Conservation (phyloP, 2,329 filamentous ascomycete genomes). For the Diaporthe citriasiana region DNA sequence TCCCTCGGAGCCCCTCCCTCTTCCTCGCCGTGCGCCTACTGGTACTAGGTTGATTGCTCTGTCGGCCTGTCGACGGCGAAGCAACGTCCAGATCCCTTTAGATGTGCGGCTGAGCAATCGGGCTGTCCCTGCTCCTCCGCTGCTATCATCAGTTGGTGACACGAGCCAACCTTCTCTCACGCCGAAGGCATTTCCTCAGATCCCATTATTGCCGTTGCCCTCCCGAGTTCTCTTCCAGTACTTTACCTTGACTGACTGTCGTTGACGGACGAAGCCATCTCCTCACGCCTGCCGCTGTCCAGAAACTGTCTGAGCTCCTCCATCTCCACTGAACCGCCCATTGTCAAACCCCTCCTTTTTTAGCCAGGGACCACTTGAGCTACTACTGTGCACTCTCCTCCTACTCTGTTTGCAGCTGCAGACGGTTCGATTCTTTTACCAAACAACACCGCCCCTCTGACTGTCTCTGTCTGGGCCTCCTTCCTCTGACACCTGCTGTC, state of each 20-base stretch:
- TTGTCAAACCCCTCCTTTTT: conserved; percentile 33
- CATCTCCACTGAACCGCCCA: conserved; percentile 15
- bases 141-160: conserved; percentile 22
- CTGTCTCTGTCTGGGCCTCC: not conserved
- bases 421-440: not conserved
- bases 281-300: not conserved
- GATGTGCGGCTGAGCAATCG: conserved; percentile 29
- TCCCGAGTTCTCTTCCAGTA: not conserved
- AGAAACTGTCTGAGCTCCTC: conserved; percentile 27
- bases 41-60: not conserved
- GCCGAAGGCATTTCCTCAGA: conserved; percentile 22
- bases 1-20: conserved; percentile 22
- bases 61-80: conserved; percentile 24
- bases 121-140: conserved; percentile 15
- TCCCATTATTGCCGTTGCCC: conserved; percentile 15
- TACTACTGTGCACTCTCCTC: conserved; percentile 17
- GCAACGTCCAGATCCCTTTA: not conserved
- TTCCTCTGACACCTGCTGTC: not conserved
- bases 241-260: not conserved
- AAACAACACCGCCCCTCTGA: conserved; percentile 11
- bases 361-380: conserved; percentile 37
- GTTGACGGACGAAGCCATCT: conserved; percentile 9
- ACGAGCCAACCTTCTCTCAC: conserved; percentile 22
- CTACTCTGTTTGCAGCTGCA: conserved; percentile 12
- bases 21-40: not conserved